Base-by-base conservation (phyloP, 192 early-diverging fungal genomes). In the Obelidium mucronatum region DNA sequence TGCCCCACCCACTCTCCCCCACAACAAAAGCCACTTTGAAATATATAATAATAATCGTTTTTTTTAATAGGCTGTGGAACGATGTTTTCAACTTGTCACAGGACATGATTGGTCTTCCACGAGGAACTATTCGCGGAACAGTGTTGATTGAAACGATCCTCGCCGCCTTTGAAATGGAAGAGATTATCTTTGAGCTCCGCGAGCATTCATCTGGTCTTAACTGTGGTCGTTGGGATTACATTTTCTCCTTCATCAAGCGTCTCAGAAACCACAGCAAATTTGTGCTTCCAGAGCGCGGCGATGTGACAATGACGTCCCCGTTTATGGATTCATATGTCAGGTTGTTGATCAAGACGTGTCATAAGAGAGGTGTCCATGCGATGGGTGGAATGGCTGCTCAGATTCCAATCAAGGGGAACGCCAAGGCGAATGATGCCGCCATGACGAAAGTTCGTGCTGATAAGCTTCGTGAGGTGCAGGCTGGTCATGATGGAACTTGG, bases 191-290 rank as follows among this genome's bases (percentile, higher is more conserved):
- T 79, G 97, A 98, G 90, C 88, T 98, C 56, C 95, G 97, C 82
- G 93, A 98, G 33, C 97, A 98, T 89, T 98, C 97, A 40, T 91
- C 96, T 26, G 97, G 97, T 5, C 89, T 98, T 55, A 98, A 98
- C 95, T 98, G 97, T 88, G 97, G 97, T 56, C 91, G 97, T 58
- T 98, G 97, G 97, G 97, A 98, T 87, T 98, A 98, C 88, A 98
- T 98, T 85, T 98, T 98, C 84, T 94, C 93, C 8, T 92, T 95
- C 78, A 98, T 98, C 90, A 98, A 98, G 87, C 95, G 95, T 88
- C 91, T 98, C 89, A 92, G 94, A 58, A 88, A 93, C 82, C 86
- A 96, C 82, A 88, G 92, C 75, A 88, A 90, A 55, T 96, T 91
- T 79, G 86, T 95, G 51, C 86, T 98, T 42, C 97, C 97, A 56